These are phyloP conservation scores for Daldinia vernicosa DNA, from an alignment of 495 filamentous ascomycete genomes.

Conservation along the genomic window DNA sequence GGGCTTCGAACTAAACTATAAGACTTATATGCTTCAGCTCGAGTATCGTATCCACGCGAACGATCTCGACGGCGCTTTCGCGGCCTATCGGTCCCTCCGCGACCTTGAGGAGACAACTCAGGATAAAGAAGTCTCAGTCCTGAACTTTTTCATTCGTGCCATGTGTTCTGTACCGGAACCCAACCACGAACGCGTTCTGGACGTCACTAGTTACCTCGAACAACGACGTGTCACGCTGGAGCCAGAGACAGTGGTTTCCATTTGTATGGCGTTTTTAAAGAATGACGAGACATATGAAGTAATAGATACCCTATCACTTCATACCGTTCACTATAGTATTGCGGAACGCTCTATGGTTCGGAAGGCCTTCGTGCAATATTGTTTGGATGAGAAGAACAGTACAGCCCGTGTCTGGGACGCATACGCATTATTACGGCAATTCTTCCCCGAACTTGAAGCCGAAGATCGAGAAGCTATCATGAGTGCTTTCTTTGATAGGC, in stretches of 20 bases:
- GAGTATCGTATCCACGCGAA: constrained; percentile 74
- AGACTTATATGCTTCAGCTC: constrained; percentile 77
- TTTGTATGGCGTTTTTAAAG: constrained; percentile 74
- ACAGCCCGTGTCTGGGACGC: constrained; percentile 77
- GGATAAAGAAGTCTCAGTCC: constrained; percentile 66
- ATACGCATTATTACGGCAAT: constrained; percentile 77
- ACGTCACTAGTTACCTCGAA: constrained; percentile 78
- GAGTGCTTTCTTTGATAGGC: constrained; percentile 80
- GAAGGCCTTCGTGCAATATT: constrained; percentile 70
- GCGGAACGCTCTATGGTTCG: constrained; percentile 71
- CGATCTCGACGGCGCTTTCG: constrained; percentile 72
- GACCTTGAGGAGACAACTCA: constrained; percentile 57
- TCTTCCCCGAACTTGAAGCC: constrained; percentile 78
- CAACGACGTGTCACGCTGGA: constrained; percentile 74
- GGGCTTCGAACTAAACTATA: constrained; percentile 67
- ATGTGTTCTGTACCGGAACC: constrained; percentile 65
- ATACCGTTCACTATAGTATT: constrained; percentile 69
- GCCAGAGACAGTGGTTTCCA: constrained; percentile 72
- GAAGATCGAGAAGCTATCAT: constrained; percentile 75
- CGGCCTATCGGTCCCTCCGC: constrained; percentile 68
- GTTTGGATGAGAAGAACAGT: constrained; percentile 66
- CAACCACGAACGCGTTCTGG: constrained; percentile 71
- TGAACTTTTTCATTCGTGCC: constrained; percentile 80
- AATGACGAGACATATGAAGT: constrained; percentile 78
- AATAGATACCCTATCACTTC: constrained; percentile 76